Evolutionary conservation across 1,284 basidiomycete genomes (phyloP).

Genomic region (Tilletia caries): DNA sequence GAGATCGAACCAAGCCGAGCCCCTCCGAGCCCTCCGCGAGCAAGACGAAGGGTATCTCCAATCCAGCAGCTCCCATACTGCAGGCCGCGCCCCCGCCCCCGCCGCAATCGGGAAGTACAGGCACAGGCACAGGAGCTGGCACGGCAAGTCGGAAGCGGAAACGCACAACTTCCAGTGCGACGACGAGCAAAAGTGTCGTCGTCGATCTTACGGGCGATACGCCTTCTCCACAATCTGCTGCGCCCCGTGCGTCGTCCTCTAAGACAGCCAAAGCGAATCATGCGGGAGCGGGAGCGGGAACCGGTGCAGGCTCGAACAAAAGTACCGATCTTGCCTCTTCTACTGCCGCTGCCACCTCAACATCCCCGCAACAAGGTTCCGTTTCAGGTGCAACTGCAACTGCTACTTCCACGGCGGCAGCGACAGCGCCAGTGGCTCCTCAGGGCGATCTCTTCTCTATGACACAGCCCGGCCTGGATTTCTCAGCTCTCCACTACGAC

Average conservation of each 20-base stretch:
- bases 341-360: background rate
- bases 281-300: background rate
- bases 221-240: background rate
- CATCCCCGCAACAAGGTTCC: background rate
- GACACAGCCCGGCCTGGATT: slow-evolving; percentile 4
- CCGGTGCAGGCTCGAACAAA: background rate
- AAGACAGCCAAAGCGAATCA: background rate
- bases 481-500: background rate
- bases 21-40: background rate
- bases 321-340: background rate
- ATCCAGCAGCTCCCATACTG: background rate
- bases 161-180: background rate
- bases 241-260: background rate
- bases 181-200: background rate
- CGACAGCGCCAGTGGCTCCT: background rate
- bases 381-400: background rate
- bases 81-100: background rate
- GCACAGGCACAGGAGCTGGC: background rate
- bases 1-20: slow-evolving; percentile 1
- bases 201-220: slow-evolving; percentile 1
- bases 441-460: background rate
- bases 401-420: background rate
- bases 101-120: no score
- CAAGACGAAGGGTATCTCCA: no score
- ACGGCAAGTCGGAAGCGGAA: slow-evolving; percentile 1